phyloP scores from a whole-genome alignment of 1,139 yeast genomes.

The Suhomyces maxii region DNA sequence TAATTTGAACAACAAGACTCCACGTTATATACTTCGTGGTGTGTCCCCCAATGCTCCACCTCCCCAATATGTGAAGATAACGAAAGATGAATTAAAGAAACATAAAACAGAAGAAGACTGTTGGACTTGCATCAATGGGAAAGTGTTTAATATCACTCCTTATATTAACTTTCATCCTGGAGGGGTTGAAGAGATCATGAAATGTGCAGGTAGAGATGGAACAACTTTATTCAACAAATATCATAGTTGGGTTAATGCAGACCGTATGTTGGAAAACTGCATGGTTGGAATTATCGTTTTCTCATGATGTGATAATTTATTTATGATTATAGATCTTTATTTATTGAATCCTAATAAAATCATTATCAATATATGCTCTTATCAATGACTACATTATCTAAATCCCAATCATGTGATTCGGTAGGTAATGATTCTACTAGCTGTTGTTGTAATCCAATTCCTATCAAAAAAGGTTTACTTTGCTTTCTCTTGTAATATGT shows the following conservation, averaged over 20 bases:
- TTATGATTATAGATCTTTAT: not conserved
- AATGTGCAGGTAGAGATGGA: constrained; percentile 84
- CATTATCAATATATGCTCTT: constrained; percentile 1
- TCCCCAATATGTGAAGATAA: constrained; percentile 50
- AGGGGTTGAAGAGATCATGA: constrained; percentile 75
- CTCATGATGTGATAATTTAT: not conserved
- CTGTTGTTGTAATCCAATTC: constrained; percentile 72
- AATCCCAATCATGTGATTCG: constrained; percentile 67
- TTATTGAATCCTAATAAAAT: not conserved
- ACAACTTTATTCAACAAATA: constrained; percentile 76
- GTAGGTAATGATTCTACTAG: constrained; percentile 58
- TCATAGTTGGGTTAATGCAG: constrained; percentile 89
- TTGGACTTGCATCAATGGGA: constrained; percentile 83
- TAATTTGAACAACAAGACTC: constrained; percentile 41
- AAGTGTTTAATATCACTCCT: constrained; percentile 81
- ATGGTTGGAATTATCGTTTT: constrained; percentile 58
- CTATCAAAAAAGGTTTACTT: constrained; percentile 50
- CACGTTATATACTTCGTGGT: constrained; percentile 38
- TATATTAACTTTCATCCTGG: constrained; percentile 92
- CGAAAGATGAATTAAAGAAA: constrained; percentile 55
- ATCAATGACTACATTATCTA: constrained; percentile 58
- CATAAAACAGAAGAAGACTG: constrained; percentile 68
- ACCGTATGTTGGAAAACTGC: constrained; percentile 76
- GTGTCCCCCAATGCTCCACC: constrained; percentile 43
- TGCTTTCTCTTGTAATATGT: constrained; percentile 41